Percentiles rank a stretch among this genome's conserved stretches.
phyloP scores from a whole-genome alignment of 2,329 filamentous ascomycete genomes.

The Ilyonectria sp. region DNA sequence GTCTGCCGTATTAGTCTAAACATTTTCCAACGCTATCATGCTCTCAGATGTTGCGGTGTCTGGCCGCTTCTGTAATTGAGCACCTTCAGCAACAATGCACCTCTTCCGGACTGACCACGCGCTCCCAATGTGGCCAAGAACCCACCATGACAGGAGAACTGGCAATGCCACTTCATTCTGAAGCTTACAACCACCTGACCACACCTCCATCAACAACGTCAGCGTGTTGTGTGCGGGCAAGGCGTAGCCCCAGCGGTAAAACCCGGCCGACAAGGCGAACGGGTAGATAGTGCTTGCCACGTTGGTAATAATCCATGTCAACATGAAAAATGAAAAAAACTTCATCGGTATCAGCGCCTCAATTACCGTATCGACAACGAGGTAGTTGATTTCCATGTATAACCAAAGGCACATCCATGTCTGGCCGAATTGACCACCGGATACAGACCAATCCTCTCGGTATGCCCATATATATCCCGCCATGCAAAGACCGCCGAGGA shows the following conservation, averaged over 20 bases:
- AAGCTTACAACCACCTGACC: constrained; percentile 59
- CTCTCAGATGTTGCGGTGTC: constrained; percentile 10
- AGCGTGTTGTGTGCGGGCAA: constrained; percentile 55
- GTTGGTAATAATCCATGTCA: constrained; percentile 60
- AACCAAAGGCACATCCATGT: constrained; percentile 56
- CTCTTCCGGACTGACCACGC: constrained; percentile 46
- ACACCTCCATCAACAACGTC: constrained; percentile 57
- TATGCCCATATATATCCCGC: constrained; percentile 62
- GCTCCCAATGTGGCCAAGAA: constrained; percentile 45
- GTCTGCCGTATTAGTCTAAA: neutral
- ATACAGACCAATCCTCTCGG: constrained; percentile 58
- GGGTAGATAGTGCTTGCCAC: constrained; percentile 55
- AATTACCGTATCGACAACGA: constrained; percentile 55
- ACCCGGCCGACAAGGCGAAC: constrained; percentile 55
- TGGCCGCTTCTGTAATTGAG: constrained; percentile 6
- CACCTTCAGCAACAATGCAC: constrained; percentile 32
- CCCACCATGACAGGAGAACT: constrained; percentile 59
- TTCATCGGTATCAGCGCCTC: constrained; percentile 50
- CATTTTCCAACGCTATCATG: neutral
- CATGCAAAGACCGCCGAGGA: constrained; percentile 55
- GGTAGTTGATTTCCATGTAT: constrained; percentile 59
- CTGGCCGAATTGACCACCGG: constrained; percentile 45
- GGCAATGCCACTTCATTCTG: constrained; percentile 55
- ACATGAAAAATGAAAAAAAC: constrained; percentile 58
- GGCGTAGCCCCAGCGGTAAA: constrained; percentile 57